Percentiles rank a stretch among this genome's conserved stretches.
Evolutionary conservation across 768 basidiomycete genomes (phyloP).

Genomic region (Amanita jacksonii): DNA sequence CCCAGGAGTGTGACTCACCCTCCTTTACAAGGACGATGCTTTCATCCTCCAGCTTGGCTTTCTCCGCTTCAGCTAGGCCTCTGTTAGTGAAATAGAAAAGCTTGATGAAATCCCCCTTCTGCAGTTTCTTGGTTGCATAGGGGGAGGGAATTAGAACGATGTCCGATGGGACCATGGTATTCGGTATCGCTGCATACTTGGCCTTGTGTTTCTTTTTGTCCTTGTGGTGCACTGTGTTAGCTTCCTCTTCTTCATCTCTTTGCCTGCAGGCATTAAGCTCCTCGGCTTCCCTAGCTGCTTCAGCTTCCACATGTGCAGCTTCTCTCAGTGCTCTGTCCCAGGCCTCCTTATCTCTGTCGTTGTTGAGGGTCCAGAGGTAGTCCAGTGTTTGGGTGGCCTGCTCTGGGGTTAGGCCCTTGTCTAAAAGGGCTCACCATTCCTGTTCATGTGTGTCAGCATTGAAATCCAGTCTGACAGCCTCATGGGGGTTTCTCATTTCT

Average conservation of each 20-base stretch:
- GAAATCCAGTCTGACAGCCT: no score
- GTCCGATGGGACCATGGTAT: not conserved
- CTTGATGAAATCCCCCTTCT: not conserved
- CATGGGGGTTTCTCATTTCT: conserved; percentile 1
- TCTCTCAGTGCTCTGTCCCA: not conserved
- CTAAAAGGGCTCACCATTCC: not conserved
- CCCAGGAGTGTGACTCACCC: not conserved
- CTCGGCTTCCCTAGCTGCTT: not conserved
- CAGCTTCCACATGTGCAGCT: not conserved
- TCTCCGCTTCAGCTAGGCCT: not conserved
- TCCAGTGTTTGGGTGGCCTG: not conserved
- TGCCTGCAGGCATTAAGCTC: not conserved
- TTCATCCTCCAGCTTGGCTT: not conserved
- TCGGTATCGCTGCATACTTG: not conserved
- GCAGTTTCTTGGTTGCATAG: not conserved
- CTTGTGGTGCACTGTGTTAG: not conserved
- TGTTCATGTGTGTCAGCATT: not conserved
- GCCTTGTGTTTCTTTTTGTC: conserved; percentile 1
- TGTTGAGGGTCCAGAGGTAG: not conserved
- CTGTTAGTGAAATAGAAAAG: not conserved
- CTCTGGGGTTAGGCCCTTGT: not conserved
- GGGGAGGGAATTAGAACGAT: not conserved
- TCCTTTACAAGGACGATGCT: not conserved
- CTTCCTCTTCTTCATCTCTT: not conserved
- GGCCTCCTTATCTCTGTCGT: not conserved